phyloP scores from a whole-genome alignment of 176 grass and related monocot genomes.

The Eleusine coracana region DNA sequence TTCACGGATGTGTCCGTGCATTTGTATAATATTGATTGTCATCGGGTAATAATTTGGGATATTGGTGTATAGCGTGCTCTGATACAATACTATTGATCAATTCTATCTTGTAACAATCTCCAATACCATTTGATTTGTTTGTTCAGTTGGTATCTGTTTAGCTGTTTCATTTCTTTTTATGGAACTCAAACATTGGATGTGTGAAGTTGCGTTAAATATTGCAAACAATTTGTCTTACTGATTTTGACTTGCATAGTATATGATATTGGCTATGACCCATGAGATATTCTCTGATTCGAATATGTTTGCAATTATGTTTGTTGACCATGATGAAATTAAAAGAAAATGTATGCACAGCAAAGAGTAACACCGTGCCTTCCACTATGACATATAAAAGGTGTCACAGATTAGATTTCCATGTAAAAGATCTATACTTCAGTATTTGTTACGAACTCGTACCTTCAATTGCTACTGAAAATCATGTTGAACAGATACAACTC shows the following conservation, averaged over 20 bases:
- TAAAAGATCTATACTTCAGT: not conserved
- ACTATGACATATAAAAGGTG: constrained; percentile 6
- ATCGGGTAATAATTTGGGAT: constrained; percentile 38
- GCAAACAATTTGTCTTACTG: too few species aligned
- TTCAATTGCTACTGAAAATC: not conserved
- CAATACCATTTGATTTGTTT: constrained; percentile 24
- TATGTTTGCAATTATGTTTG: not conserved
- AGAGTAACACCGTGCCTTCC: not conserved
- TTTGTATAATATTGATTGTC: constrained; percentile 44
- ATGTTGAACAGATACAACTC: not conserved
- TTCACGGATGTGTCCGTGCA: constrained; percentile 26
- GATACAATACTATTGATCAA: constrained; percentile 2
- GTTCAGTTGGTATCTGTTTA: not conserved
- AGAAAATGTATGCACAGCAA: not conserved
- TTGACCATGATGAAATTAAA: not conserved
- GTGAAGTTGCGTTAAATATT: not conserved
- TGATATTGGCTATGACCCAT: not conserved
- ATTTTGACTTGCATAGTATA: constrained; percentile 4
- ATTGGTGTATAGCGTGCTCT: constrained; percentile 30
- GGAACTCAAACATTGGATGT: not conserved
- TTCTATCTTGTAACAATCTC: constrained; percentile 24
- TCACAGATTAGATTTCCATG: not conserved
- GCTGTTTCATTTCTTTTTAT: constrained; percentile 3
- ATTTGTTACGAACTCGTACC: not conserved
- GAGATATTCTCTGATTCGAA: not conserved